Base-by-base conservation (phyloP, 164 flowering plant species). In the Piper longum region DNA sequence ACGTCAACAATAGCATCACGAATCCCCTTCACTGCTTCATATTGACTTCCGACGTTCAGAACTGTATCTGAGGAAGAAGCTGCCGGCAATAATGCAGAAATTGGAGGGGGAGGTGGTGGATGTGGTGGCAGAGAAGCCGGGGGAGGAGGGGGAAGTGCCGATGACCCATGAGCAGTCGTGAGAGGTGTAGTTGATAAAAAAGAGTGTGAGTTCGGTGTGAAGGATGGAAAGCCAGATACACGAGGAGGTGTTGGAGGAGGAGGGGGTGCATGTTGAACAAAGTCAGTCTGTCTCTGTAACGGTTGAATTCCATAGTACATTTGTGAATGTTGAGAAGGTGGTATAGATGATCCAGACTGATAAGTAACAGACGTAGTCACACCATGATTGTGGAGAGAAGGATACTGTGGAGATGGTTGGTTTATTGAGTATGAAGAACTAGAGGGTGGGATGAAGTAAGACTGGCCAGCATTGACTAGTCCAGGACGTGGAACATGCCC, bases 321-420 rank as follows among this genome's bases (percentile, higher is more conserved):
- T 40, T 66, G 80, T 57, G 79, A 76, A 57, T 75, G 82, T 19
- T 75, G 67, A 55, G 75, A 78, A 62, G 82, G 82, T 5, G 78
- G 82, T 13, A 77, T 41, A 18, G 67, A 81, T 61, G 73, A 73
- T n/a, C 63, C 56, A 26, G 76, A 77, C 48, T 76, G 81, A 43
- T 59, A 64, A 12, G 72, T 43, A 58, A 60, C 60, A 58, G 64
- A 43, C 48, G 72, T 73, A 55, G 71, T 73, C 54, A 67, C 56
- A 57, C 65, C 74, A 43, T 73, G 80, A 7, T 26, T 26, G 36
- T 76, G 75, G 54, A 60, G 48, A 61, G 71, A 69, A 13, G 71
- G 64, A 51, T 70, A 74, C 16, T 68, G 73, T 13, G 76, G 64
- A 19, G n/a, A 62, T 11, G 72, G 82, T 59, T 70, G 83, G 43